Percentiles rank a stretch among this genome's conserved stretches.
Evolutionary conservation across 2,329 filamentous ascomycete genomes (phyloP).

Genomic region (Colletotrichum sp.): DNA sequence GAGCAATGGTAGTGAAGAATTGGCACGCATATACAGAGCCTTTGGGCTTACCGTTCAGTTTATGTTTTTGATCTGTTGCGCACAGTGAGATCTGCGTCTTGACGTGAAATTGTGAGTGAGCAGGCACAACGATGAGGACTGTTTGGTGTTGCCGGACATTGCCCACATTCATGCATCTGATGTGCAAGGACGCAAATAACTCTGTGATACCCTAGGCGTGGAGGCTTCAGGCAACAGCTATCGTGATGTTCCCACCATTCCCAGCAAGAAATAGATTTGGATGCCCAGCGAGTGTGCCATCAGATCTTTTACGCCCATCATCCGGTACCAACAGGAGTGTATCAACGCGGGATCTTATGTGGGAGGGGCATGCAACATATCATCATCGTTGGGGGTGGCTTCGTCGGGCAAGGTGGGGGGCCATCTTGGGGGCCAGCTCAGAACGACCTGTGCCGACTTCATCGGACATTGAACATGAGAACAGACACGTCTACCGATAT

Average conservation of each 20-base stretch:
- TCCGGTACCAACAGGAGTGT: too few species aligned
- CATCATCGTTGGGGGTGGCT: background rate
- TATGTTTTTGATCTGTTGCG: background rate
- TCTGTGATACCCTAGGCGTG: too few species aligned
- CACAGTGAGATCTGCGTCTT: background rate
- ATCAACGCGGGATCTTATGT: too few species aligned
- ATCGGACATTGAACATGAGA: background rate
- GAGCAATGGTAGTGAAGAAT: conserved; percentile 12
- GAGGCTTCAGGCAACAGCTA: too few species aligned
- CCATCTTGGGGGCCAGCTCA: background rate
- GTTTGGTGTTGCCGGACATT: background rate
- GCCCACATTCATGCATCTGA: too few species aligned
- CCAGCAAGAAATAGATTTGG: fast-evolving
- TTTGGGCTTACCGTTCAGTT: background rate
- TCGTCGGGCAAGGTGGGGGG: background rate
- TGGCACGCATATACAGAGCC: conserved; percentile 14
- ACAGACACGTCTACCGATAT: background rate
- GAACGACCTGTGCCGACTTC: background rate
- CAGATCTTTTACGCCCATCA: too few species aligned
- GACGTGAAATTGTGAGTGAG: background rate
- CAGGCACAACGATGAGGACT: too few species aligned
- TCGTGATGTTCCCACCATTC: too few species aligned
- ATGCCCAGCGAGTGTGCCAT: too few species aligned
- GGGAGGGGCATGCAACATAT: background rate
- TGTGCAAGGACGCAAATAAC: too few species aligned